A percentile compares a stretch with the other conserved stretches of the same genome.
phyloP scores from a whole-genome alignment of 2,329 filamentous ascomycete species.

The Aspergillus niger region DNA sequence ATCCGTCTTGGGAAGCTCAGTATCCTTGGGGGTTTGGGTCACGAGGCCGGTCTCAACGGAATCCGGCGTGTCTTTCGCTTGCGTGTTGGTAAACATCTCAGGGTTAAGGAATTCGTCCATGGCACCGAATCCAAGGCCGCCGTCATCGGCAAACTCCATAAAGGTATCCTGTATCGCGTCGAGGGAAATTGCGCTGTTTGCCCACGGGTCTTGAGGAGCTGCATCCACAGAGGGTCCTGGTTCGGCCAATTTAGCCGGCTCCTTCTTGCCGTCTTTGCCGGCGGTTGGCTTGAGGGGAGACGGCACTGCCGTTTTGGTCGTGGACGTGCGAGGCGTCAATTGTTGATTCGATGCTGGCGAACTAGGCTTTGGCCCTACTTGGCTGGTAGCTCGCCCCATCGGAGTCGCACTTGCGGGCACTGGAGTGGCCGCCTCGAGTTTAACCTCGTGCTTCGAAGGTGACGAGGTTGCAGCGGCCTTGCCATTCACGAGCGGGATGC shows the following conservation, averaged over 20 bases:
- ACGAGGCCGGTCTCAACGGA: slow-evolving; percentile 38
- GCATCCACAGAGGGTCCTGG: slow-evolving; percentile 18
- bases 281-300: slow-evolving; percentile 26
- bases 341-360: slow-evolving; percentile 40
- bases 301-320: slow-evolving; percentile 25
- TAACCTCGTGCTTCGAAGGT: slow-evolving; percentile 31
- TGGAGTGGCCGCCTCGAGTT: slow-evolving; percentile 33
- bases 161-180: slow-evolving; percentile 44
- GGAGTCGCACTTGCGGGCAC: slow-evolving; percentile 31
- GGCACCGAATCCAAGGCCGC: slow-evolving; percentile 35
- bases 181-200: slow-evolving; percentile 39
- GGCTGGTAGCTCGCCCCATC: slow-evolving; percentile 38
- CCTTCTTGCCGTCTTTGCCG: slow-evolving; percentile 32
- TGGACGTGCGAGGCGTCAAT: slow-evolving; percentile 33
- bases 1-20: slow-evolving; percentile 35
- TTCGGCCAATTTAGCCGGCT: slow-evolving; percentile 25
- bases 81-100: slow-evolving; percentile 37
- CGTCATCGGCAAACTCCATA: slow-evolving; percentile 32
- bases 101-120: slow-evolving; percentile 43
- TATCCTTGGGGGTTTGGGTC: slow-evolving; percentile 42
- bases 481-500: slow-evolving; percentile 13
- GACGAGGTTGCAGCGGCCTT: slow-evolving; percentile 26
- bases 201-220: slow-evolving; percentile 38
- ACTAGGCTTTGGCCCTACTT: slow-evolving; percentile 34
- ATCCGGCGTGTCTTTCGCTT: slow-evolving; percentile 40